phyloP scores from a whole-genome alignment of 805 yeast species.

The Lipomyces sp. region DNA sequence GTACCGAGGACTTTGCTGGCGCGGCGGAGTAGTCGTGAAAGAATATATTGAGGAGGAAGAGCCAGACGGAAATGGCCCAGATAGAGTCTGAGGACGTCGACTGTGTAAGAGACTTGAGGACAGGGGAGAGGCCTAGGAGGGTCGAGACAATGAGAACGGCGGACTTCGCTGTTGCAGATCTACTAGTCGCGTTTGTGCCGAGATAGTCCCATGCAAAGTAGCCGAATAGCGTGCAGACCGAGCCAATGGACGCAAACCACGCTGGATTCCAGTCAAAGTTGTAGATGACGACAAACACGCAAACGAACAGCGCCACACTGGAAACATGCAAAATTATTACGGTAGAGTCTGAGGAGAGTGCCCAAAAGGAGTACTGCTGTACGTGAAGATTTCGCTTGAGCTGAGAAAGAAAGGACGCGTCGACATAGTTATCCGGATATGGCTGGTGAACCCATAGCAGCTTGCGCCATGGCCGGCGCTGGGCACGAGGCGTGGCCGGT shows the following conservation, averaged over 20 bases:
- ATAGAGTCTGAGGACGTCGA: conserved; percentile 92
- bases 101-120: conserved; percentile 78
- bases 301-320: conserved; percentile 57
- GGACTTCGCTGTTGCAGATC: conserved; percentile 47
- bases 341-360: conserved; percentile 67
- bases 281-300: conserved; percentile 61
- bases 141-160: conserved; percentile 65
- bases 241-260: conserved; percentile 33
- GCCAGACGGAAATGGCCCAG: conserved; percentile 85
- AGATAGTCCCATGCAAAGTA: conserved; percentile 31
- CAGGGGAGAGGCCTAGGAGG: conserved; percentile 79
- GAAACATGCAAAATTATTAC: conserved; percentile 65
- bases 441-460: conserved; percentile 80
- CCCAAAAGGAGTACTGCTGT: conserved; percentile 57
- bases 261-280: conserved; percentile 35
- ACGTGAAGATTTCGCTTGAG: conserved; percentile 74
- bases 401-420: conserved; percentile 73
- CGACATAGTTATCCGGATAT: conserved; percentile 90
- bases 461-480: conserved; percentile 68
- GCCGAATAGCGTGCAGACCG: conserved; percentile 35
- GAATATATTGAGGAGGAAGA: conserved; percentile 64
- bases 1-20: conserved; percentile 21
- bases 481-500: background rate
- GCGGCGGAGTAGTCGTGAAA: conserved; percentile 66
- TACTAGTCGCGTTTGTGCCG: conserved; percentile 10